Base-by-base conservation (phyloP, 169 alveolate species). In the Babesia ovata region DNA sequence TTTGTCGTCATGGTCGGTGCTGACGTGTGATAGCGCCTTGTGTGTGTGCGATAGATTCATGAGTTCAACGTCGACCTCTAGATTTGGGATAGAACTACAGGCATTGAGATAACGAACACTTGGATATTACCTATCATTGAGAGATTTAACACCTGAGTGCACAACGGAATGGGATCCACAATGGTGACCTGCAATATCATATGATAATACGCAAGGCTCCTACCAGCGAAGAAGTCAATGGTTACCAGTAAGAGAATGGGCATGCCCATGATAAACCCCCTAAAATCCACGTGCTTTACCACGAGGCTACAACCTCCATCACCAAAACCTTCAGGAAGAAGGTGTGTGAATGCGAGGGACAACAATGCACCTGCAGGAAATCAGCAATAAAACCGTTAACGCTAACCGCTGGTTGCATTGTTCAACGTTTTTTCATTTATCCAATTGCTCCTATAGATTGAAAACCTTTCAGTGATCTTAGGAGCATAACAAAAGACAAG, bases 361-460 rank as follows among this genome's bases (percentile, higher is more conserved):
- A 83, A 63, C 28, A 83, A 58, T 16, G 90, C 90, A 29, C 90
- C 90, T 83, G 52, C 29, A 44, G 21, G 21, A 26, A 49, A 29
- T n/a, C 46, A 42, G 12, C 16, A 39, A 29, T 17, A 17, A n/a
- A 33, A n/a, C 7, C 26, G 24, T 6, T 13, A 26, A 0, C 14
- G 45, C 77, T 12, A 24, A 83, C 90, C 90, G 52, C 86, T 74
- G 0, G 86, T 83, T 14, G 90, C 90, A 70, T 83, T 83, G 63
- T 83, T 69, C 65, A 83, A 17, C 21, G 57, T 83, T 36, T 75
- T 79, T 42, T 61, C 78, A 50, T 74, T 83, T 16, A 83, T 8
- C 85, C 82, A 83, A 26, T 44, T 70, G 13, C 53, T 57, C 12
- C 63, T 59, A 44, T 74, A 73, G 22, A 22, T 57, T 3, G 90